Percentiles rank a stretch among this genome's conserved stretches.
Conservation (phyloP, 192 early-diverging fungal genomes). For the Phlyctochytrium planicorne region DNA sequence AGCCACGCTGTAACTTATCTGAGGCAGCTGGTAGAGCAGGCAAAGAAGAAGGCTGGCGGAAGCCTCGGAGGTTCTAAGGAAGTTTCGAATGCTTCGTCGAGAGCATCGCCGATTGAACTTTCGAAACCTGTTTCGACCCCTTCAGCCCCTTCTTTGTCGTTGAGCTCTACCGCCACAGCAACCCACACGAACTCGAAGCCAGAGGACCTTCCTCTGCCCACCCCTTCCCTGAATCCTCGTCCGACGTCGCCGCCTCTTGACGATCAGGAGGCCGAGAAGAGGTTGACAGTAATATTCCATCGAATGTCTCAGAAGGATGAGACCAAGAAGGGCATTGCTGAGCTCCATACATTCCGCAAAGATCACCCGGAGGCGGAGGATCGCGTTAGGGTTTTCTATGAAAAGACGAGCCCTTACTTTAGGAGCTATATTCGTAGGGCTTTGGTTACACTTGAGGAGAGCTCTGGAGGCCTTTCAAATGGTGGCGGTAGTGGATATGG, state of each 20-base stretch:
- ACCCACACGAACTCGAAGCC: not conserved
- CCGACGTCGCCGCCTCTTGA: slow-evolving; percentile 19
- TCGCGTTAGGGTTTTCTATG: slow-evolving; percentile 60
- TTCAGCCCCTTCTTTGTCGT: slow-evolving; percentile 6
- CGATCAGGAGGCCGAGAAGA: slow-evolving; percentile 64
- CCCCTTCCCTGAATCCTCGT: slow-evolving; percentile 6
- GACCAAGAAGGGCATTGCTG: slow-evolving; percentile 71
- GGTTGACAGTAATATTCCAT: slow-evolving; percentile 67
- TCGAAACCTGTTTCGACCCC: not conserved
- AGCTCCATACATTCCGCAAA: slow-evolving; percentile 76
- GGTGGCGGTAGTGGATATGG: too few species aligned
- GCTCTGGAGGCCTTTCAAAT: too few species aligned
- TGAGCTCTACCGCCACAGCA: not conserved
- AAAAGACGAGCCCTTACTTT: slow-evolving; percentile 66
- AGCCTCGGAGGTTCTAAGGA: not conserved
- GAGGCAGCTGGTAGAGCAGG: slow-evolving; percentile 32
- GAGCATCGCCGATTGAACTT: not conserved
- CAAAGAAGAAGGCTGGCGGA: slow-evolving; percentile 22
- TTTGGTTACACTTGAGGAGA: slow-evolving; percentile 39
- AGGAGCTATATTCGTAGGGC: slow-evolving; percentile 75
- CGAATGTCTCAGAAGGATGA: slow-evolving; percentile 68
- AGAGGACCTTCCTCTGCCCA: slow-evolving; percentile 5
- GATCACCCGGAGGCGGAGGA: slow-evolving; percentile 63
- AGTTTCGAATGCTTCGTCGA: not conserved
- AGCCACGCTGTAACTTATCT: slow-evolving; percentile 53